Evolutionary conservation across 345 rosid genomes (phyloP).

Genomic region (Aegle marmelos): DNA sequence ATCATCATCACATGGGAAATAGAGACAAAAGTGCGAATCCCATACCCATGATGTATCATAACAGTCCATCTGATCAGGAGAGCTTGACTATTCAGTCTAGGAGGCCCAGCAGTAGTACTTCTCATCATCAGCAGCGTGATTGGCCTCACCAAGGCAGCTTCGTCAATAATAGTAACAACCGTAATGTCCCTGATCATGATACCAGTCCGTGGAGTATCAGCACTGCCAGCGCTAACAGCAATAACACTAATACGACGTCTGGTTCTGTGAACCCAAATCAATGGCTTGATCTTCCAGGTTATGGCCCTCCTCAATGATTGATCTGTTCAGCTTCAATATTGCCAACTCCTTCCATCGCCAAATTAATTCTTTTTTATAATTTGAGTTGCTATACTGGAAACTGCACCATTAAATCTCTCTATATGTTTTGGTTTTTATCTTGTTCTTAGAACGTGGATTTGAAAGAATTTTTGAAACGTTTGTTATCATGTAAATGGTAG

Average conservation of each 20-base stretch:
- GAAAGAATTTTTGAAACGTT: slow-evolving; percentile 13
- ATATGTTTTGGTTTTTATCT: slow-evolving; percentile 9
- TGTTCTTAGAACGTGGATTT: neutral
- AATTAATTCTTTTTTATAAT: neutral
- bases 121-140: slow-evolving; percentile 16
- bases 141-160: slow-evolving; percentile 27
- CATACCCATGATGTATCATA: slow-evolving; percentile 5
- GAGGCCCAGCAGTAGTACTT: neutral
- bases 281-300: slow-evolving; percentile 32
- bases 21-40: slow-evolving; percentile 16
- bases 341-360: slow-evolving; percentile 2
- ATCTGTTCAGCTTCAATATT: neutral
- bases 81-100: slow-evolving; percentile 15
- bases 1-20: slow-evolving; percentile 16
- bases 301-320: slow-evolving; percentile 32
- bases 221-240: slow-evolving; percentile 12
- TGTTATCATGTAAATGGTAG: slow-evolving; percentile 20
- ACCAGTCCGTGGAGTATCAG: slow-evolving; percentile 33
- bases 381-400: slow-evolving; percentile 15
- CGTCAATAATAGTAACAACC: slow-evolving; percentile 21
- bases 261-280: slow-evolving; percentile 36
- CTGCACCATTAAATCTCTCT: neutral
- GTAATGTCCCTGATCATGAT: slow-evolving; percentile 28
- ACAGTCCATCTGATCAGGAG: slow-evolving; percentile 15
- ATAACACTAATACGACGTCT: slow-evolving; percentile 14